Evolutionary conservation across 352 stramenopile species (phyloP).

Genomic region (Globisporangium cederbergense): DNA sequence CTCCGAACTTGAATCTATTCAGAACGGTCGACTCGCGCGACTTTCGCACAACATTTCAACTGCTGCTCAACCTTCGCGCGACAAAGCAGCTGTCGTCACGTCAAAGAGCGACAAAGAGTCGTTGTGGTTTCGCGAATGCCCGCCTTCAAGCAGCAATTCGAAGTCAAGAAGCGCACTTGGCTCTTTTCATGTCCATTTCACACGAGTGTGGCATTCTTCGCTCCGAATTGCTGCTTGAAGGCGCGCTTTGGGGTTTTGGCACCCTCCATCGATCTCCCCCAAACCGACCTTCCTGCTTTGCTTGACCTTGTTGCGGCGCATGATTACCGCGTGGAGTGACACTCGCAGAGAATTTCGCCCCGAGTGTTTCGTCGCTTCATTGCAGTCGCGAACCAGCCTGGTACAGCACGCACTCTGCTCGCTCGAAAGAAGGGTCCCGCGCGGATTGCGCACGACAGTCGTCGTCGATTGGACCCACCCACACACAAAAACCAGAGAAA

Average conservation of each 20-base stretch:
- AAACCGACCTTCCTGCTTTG: neutral
- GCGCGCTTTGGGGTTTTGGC: neutral
- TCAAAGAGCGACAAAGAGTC: neutral
- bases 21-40: neutral
- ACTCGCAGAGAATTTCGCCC: neutral
- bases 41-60: neutral
- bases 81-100: neutral
- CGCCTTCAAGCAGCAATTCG: neutral
- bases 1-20: neutral
- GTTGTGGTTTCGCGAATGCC: neutral
- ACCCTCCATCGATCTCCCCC: neutral
- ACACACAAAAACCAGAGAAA: neutral
- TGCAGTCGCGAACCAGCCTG: too few relatives aligned
- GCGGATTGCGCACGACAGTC: neutral
- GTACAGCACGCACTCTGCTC: neutral
- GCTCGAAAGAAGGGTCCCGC: neutral
- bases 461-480: neutral
- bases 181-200: neutral
- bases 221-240: neutral
- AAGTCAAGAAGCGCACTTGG: neutral
- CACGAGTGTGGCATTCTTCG: neutral
- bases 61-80: neutral
- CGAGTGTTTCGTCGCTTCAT: neutral
- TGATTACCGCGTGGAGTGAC: neutral
- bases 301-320: neutral